A percentile compares a stretch with the other conserved stretches of the same genome.
Evolutionary conservation across 2,329 filamentous ascomycete species (phyloP).

Genomic region (Chaetomiaceae sp.): DNA sequence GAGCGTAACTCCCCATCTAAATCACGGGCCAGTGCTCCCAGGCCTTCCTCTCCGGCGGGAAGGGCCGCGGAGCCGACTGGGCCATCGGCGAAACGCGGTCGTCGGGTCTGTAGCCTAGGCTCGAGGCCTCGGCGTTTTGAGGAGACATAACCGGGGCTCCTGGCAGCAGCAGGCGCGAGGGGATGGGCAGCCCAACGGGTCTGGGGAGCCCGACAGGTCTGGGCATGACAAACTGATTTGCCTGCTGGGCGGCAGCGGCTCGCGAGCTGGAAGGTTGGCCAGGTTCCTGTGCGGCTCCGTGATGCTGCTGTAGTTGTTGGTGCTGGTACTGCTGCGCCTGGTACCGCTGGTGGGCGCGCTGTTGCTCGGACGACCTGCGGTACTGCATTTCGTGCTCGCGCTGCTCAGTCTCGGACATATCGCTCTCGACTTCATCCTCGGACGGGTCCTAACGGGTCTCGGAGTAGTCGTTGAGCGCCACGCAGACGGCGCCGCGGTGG

Average conservation of each 20-base stretch:
- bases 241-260: neutral
- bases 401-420: neutral
- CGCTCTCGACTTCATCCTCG: slow-evolving; percentile 1
- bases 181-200: too few species aligned
- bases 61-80: neutral
- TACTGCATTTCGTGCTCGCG: neutral
- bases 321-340: neutral
- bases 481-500: slow-evolving; percentile 85
- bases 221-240: neutral
- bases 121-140: neutral
- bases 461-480: slow-evolving; percentile 84
- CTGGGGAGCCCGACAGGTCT: too few species aligned
- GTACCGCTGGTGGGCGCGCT: neutral
- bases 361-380: neutral
- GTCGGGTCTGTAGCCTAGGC: neutral
- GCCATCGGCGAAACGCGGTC: neutral
- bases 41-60: neutral
- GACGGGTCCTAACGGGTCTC: slow-evolving; percentile 41
- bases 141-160: neutral
- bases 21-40: neutral
- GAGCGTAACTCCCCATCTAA: neutral
- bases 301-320: neutral
- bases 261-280: neutral
- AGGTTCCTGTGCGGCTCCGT: neutral
- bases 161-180: neutral